These are phyloP conservation scores for Tubosaeta sp. DNA, from an alignment of 768 basidiomycete species.

Conservation along the genomic window DNA sequence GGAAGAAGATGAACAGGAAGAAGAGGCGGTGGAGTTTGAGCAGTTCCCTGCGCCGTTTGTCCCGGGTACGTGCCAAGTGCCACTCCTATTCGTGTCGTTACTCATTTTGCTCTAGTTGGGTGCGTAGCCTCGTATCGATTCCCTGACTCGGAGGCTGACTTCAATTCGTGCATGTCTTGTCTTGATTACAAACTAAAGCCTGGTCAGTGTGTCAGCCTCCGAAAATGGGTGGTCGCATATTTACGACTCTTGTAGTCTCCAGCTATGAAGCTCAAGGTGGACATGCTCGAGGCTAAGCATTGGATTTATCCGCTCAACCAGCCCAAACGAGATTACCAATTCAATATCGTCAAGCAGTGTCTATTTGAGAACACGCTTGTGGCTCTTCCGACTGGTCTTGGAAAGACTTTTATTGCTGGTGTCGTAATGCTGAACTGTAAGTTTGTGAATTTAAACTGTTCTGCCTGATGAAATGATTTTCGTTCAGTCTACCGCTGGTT, in stretches of 20 bases:
- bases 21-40: slow-evolving; percentile 65
- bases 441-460: slow-evolving; percentile 12
- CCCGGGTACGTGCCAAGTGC: slow-evolving; percentile 43
- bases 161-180: not conserved
- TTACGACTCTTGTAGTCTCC: slow-evolving; percentile 44
- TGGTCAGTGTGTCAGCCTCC: slow-evolving; percentile 19
- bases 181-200: slow-evolving; percentile 19
- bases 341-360: slow-evolving; percentile 80
- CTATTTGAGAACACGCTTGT: slow-evolving; percentile 93
- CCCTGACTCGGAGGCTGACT: slow-evolving; percentile 4
- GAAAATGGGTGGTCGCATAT: not conserved
- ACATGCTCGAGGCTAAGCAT: slow-evolving; percentile 73
- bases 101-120: slow-evolving; percentile 42
- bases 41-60: slow-evolving; percentile 83
- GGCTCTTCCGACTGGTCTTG: slow-evolving; percentile 91
- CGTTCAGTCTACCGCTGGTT: slow-evolving; percentile 86
- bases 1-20: slow-evolving; percentile 54
- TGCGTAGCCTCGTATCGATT: slow-evolving; percentile 32
- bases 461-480: slow-evolving; percentile 3
- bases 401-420: slow-evolving; percentile 97
- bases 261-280: slow-evolving; percentile 73
- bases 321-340: slow-evolving; percentile 90
- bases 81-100: not conserved
- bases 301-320: slow-evolving; percentile 93
- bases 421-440: slow-evolving; percentile 94